Conservation (phyloP, 1,139 yeast species). For the Komagataea norvegica region DNA sequence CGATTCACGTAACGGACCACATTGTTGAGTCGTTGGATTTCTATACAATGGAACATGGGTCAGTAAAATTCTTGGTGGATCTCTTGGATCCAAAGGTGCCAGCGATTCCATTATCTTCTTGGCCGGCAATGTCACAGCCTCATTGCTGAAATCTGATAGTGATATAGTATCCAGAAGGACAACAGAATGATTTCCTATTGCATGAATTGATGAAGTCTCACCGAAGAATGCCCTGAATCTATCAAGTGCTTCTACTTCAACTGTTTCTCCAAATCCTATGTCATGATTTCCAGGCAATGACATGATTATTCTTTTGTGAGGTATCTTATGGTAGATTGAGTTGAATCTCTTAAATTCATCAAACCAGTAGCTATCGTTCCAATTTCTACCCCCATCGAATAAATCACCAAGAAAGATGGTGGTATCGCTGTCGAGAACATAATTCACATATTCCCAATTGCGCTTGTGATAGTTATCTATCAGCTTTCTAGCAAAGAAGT, state of each 20-base stretch:
- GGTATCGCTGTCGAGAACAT: slow-evolving; percentile 64
- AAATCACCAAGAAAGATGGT: slow-evolving; percentile 83
- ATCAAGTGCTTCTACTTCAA: slow-evolving; percentile 45
- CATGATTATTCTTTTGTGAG: slow-evolving; percentile 43
- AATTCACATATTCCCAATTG: slow-evolving; percentile 63
- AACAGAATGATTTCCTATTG: slow-evolving; percentile 72
- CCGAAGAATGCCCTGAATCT: slow-evolving; percentile 77
- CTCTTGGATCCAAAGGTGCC: slow-evolving; percentile 23
- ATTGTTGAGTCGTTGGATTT: slow-evolving; percentile 44
- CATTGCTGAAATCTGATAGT: slow-evolving; percentile 48
- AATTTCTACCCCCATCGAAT: slow-evolving; percentile 92
- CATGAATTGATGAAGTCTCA: slow-evolving; percentile 48
- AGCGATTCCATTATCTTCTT: slow-evolving; percentile 34
- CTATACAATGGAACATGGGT: slow-evolving; percentile 80
- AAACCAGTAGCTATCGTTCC: slow-evolving; percentile 69
- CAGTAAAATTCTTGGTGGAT: slow-evolving; percentile 62
- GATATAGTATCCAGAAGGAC: slow-evolving; percentile 80
- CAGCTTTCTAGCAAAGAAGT: slow-evolving; percentile 41
- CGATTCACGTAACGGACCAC: slow-evolving; percentile 72
- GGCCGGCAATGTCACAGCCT: slow-evolving; percentile 40
- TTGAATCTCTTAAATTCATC: slow-evolving; percentile 69
- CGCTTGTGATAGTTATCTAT: slow-evolving; percentile 73
- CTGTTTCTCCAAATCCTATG: slow-evolving; percentile 80
- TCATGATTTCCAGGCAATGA: slow-evolving; percentile 94
- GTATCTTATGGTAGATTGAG: slow-evolving; percentile 50